Conservation (phyloP, 2,329 filamentous ascomycete genomes). For the Ampelomyces quisqualis region DNA sequence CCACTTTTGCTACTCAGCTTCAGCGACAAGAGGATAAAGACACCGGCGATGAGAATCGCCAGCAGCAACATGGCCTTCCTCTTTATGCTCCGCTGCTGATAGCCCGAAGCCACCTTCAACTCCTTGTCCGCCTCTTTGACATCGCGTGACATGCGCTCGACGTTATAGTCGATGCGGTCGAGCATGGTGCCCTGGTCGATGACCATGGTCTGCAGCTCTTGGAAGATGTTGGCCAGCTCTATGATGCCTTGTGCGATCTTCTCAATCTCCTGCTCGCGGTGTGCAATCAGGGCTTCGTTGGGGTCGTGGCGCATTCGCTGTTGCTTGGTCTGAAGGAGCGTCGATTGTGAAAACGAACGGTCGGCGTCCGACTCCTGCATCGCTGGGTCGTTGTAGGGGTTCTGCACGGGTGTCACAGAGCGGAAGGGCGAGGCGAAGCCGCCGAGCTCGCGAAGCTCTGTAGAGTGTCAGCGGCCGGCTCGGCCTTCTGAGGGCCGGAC, state of each 20-base stretch:
- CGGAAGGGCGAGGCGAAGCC: slow-evolving; percentile 53
- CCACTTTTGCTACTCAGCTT: slow-evolving; percentile 63
- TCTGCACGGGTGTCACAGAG: slow-evolving; percentile 50
- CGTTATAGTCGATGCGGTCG: slow-evolving; percentile 72
- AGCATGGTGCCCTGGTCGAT: slow-evolving; percentile 56
- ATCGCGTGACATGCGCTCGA: slow-evolving; percentile 90
- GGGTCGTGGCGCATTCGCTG: slow-evolving; percentile 63
- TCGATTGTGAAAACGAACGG: slow-evolving; percentile 85
- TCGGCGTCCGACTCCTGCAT: slow-evolving; percentile 87
- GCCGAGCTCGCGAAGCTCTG: slow-evolving; percentile 49
- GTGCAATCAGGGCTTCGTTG: slow-evolving; percentile 75
- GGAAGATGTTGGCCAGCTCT: slow-evolving; percentile 93
- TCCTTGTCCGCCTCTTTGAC: slow-evolving; percentile 93
- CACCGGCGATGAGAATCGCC: slow-evolving; percentile 75
- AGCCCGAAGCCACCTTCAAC: slow-evolving; percentile 80
- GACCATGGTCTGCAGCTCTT: slow-evolving; percentile 90
- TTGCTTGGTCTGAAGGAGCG: slow-evolving; percentile 76
- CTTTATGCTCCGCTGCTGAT: slow-evolving; percentile 86
- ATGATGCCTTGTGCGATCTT: slow-evolving; percentile 98
- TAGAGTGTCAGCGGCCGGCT: slow-evolving; percentile 13
- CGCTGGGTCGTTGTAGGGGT: slow-evolving; percentile 79
- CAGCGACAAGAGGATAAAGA: slow-evolving; percentile 82
- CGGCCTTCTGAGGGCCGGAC: slow-evolving; percentile 10
- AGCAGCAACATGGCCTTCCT: slow-evolving; percentile 91
- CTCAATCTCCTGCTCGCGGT: slow-evolving; percentile 94